phyloP scores from a whole-genome alignment of 805 yeast genomes.

The Metschnikowia shivogae region DNA sequence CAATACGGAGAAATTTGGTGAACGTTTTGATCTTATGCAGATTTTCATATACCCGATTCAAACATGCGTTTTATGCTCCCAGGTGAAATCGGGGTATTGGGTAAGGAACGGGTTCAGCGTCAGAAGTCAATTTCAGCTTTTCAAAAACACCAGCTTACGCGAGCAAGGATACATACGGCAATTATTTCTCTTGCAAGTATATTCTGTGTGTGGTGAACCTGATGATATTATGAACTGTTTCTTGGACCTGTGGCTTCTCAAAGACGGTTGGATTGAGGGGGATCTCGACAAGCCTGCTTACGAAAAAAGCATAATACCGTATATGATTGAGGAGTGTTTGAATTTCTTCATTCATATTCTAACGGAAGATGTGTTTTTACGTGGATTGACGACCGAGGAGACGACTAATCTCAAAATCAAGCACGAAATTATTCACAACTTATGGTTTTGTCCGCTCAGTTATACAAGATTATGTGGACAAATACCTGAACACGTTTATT shows the following conservation, averaged over 20 bases:
- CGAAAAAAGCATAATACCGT: slow-evolving; percentile 48
- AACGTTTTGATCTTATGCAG: slow-evolving; percentile 11
- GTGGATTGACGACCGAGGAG: slow-evolving; percentile 45
- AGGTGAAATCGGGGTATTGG: slow-evolving; percentile 88
- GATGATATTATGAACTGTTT: slow-evolving; percentile 53
- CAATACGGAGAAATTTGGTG: neutral
- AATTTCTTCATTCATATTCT: slow-evolving; percentile 63
- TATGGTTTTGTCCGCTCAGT: slow-evolving; percentile 71
- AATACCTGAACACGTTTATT: slow-evolving; percentile 71
- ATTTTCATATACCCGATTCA: slow-evolving; percentile 74
- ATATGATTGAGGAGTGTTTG: slow-evolving; percentile 77
- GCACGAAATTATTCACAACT: slow-evolving; percentile 73
- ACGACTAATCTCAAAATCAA: slow-evolving; percentile 49
- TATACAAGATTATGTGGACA: slow-evolving; percentile 65
- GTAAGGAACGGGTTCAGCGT: slow-evolving; percentile 88
- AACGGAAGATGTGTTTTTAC: slow-evolving; percentile 61
- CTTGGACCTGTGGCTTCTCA: slow-evolving; percentile 66
- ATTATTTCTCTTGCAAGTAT: slow-evolving; percentile 66
- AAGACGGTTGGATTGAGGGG: slow-evolving; percentile 25
- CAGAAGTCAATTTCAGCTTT: slow-evolving; percentile 72
- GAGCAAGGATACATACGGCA: slow-evolving; percentile 83
- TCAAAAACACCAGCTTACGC: slow-evolving; percentile 71
- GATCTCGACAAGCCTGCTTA: slow-evolving; percentile 19
- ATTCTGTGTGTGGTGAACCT: slow-evolving; percentile 47
- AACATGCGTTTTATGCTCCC: slow-evolving; percentile 72